phyloP scores from a whole-genome alignment of 225 moss, liverwort and hornwort species.

The Marchantia paleacea region DNA sequence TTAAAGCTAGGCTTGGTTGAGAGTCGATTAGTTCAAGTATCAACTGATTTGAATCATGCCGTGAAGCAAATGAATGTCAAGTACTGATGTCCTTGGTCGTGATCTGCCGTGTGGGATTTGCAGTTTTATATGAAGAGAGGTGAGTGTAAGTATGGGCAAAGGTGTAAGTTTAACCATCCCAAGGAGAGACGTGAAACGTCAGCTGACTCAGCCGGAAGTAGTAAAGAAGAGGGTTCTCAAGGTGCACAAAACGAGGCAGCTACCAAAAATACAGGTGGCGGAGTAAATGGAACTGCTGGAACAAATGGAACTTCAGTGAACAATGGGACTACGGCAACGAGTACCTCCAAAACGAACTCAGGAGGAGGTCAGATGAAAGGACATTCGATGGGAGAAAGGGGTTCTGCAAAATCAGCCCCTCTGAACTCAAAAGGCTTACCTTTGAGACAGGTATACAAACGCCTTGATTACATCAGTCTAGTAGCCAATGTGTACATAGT shows the following conservation, averaged over 20 bases:
- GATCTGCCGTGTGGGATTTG: not conserved
- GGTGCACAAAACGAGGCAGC: slow-evolving; percentile 25
- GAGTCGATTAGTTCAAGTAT: too few relatives aligned
- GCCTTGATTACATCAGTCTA: too few relatives aligned
- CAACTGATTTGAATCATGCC: too few relatives aligned
- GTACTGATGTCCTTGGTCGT: not conserved
- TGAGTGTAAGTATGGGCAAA: slow-evolving; percentile 79
- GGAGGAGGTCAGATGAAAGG: slow-evolving; percentile 8
- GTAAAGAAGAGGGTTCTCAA: slow-evolving; percentile 30
- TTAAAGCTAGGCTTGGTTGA: too few relatives aligned
- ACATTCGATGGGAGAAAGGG: slow-evolving; percentile 18
- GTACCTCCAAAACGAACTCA: not conserved
- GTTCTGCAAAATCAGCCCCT: slow-evolving; percentile 37
- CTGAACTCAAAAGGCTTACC: slow-evolving; percentile 87
- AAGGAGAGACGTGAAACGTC: slow-evolving; percentile 56
- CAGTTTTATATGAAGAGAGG: slow-evolving; percentile 94
- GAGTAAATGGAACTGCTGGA: not conserved
- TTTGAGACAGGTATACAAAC: slow-evolving; percentile 56
- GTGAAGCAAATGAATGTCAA: not conserved
- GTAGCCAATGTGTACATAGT: too few relatives aligned
- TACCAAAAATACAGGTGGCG: not conserved
- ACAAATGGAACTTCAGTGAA: slow-evolving; percentile 3
- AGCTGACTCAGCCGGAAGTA: slow-evolving; percentile 25
- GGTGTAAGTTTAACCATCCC: slow-evolving; percentile 95
- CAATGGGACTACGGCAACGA: not conserved